Evolutionary conservation across 2,329 filamentous ascomycete genomes (phyloP).

Genomic region (Chaetomium sp.): DNA sequence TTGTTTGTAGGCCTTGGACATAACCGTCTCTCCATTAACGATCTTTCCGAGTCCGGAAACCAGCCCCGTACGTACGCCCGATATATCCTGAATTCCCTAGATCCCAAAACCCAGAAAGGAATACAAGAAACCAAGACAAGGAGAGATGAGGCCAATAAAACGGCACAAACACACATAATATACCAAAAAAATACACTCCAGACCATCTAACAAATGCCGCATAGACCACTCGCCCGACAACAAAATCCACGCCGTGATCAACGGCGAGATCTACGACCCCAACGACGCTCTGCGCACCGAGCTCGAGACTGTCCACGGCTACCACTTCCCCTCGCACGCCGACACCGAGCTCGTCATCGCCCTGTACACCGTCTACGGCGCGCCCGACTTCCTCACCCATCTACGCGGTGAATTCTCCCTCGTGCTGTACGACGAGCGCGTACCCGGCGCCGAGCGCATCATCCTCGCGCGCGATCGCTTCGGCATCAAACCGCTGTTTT

Average conservation of each 20-base stretch:
- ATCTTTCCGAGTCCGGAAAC: constrained; percentile 39
- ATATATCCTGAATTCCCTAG: too few relatives aligned
- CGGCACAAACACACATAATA: background rate
- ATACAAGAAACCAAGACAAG: background rate
- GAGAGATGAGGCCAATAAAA: background rate
- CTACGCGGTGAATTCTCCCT: constrained; percentile 50
- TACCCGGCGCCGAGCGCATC: constrained; percentile 28
- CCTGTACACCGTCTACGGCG: constrained; percentile 44
- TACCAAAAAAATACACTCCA: background rate
- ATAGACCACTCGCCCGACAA: constrained; percentile 31
- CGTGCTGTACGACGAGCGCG: constrained; percentile 42
- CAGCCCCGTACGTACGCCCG: constrained; percentile 33
- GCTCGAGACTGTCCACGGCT: constrained; percentile 30
- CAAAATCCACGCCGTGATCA: constrained; percentile 49
- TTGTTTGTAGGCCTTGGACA: constrained; percentile 2
- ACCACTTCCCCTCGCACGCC: constrained; percentile 39
- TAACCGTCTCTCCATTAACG: constrained; percentile 38
- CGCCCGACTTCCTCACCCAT: constrained; percentile 30
- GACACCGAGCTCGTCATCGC: constrained; percentile 49
- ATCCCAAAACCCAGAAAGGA: background rate
- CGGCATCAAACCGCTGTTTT: constrained; percentile 53
- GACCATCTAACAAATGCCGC: background rate
- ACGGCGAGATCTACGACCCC: constrained; percentile 51
- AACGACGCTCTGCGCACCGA: constrained; percentile 38
- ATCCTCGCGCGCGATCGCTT: constrained; percentile 48